These are phyloP conservation scores for Trichoderma cornu-damae DNA, from an alignment of 2,329 filamentous ascomycete species.

Conservation along the genomic window DNA sequence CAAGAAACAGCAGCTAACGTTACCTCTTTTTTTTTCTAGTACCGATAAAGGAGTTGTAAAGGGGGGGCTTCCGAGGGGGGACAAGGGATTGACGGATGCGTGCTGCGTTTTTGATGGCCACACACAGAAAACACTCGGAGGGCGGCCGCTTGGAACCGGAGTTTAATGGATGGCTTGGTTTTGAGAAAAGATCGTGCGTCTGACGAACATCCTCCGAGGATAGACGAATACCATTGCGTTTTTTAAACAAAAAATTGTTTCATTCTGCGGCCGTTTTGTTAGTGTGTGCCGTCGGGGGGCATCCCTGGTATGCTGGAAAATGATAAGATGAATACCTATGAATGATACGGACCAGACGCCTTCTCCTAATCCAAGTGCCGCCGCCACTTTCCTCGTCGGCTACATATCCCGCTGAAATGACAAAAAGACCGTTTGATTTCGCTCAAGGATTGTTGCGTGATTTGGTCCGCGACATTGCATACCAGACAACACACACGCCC, in stretches of 20 bases:
- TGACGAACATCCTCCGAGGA: constrained; percentile 40
- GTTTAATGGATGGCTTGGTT: constrained; percentile 44
- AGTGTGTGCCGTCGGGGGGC: background rate
- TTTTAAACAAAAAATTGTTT: constrained; percentile 28
- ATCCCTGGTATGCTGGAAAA: background rate
- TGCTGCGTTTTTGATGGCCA: constrained; percentile 28
- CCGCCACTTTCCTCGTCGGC: background rate
- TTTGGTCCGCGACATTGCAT: background rate
- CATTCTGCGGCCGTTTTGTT: background rate
- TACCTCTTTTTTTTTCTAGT: constrained; percentile 27
- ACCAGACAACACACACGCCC: background rate
- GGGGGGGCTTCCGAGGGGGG: constrained; percentile 20
- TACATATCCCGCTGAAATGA: background rate
- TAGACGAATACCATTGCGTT: constrained; percentile 43
- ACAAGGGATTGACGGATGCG: constrained; percentile 25
- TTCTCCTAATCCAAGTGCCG: background rate
- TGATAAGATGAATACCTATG: constrained; percentile 3
- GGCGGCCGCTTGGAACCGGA: constrained; percentile 43
- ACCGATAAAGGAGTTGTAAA: constrained; percentile 34
- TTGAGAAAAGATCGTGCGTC: constrained; percentile 39
- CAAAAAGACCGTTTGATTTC: background rate
- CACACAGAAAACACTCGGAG: constrained; percentile 37
- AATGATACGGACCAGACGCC: background rate
- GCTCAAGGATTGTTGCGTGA: background rate
- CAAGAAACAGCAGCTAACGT: constrained; percentile 20